Percentiles rank a stretch among this genome's conserved stretches.
These are phyloP conservation scores for Dioscorea cayenensis DNA, from an alignment of 116 monocot species.

Conservation along the genomic window DNA sequence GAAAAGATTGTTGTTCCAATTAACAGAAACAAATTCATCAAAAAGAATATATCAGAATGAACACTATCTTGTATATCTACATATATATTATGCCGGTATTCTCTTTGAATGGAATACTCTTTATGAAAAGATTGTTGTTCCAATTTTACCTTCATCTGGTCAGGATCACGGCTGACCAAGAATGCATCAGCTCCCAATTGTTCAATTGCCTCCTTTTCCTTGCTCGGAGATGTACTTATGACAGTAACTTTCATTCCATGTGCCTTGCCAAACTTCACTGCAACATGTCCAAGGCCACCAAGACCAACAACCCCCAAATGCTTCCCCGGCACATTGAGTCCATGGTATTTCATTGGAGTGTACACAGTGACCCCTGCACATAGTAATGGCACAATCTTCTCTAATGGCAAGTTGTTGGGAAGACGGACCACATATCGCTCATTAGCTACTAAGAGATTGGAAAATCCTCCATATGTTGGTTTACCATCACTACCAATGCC, in stretches of 20 bases:
- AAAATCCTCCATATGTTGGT: slow-evolving; percentile 11
- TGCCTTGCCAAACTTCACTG: slow-evolving; percentile 46
- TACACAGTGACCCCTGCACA: slow-evolving; percentile 29
- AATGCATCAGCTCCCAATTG: slow-evolving; percentile 29
- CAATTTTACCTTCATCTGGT: slow-evolving; percentile 27
- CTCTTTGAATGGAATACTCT: too few species aligned
- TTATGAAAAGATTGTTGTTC: too few species aligned
- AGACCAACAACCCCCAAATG: slow-evolving; percentile 36
- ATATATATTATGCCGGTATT: too few species aligned
- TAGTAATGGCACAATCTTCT: slow-evolving; percentile 10
- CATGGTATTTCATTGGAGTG: slow-evolving; percentile 16
- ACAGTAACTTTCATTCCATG: slow-evolving; percentile 32
- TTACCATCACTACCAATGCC: slow-evolving; percentile 2
- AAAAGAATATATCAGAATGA: too few species aligned
- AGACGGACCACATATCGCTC: slow-evolving; percentile 6
- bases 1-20: too few species aligned
- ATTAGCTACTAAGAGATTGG: slow-evolving; percentile 4
- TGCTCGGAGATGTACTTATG: slow-evolving; percentile 21
- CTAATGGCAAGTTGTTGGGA: slow-evolving; percentile 13
- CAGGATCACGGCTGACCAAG: slow-evolving; percentile 17
- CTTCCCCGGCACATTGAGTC: slow-evolving; percentile 21
- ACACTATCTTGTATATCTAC: too few species aligned
- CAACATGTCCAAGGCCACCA: slow-evolving; percentile 45
- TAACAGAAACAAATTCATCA: background rate
- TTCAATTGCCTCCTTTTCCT: slow-evolving; percentile 31